Base-by-base conservation (phyloP, 805 yeast species). In the Wickerhamiella domercqiae region DNA sequence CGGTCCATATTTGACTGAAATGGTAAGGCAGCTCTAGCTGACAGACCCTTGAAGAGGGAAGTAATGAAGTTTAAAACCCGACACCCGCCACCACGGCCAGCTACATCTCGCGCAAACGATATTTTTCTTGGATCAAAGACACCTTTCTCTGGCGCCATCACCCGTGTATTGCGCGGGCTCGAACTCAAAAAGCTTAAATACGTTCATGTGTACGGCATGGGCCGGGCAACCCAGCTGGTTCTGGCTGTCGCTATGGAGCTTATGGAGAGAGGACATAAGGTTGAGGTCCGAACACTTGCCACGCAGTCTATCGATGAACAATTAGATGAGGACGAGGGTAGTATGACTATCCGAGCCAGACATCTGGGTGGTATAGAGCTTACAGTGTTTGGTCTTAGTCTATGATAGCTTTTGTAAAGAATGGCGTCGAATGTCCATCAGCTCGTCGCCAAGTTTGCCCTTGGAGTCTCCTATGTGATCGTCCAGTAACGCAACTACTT, bases 271-370 rank as follows among this genome's bases (percentile, higher is more conserved):
- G 64, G 67, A 6, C 61, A 67, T 50, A 61, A 52, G 40, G 71
- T 80, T 6, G 82, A 78, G 9, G 49, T 79, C 1, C 53, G 57
- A 21, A 83, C 94, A 0, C 74, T 68, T 18, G 71, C 77, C 4
- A 65, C 78, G 0, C 68, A 69, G 19, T 84, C 83, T 0, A 51
- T 80, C 19, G 95, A 84, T 55, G 94, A 82, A 55, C 63, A 74
- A 33, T 18, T 46, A 7, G 38, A 43, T 33, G 47, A 43, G 37
- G 54, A 47, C 2, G 54, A 48, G 4, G 62, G 56, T 2, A 51
- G 56, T 15, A 53, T 60, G 1, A 40, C 42, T 0, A 41, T 61
- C 32, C 52, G 51, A 42, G 54, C 59, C 36, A 54, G 75, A 20
- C 47, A 47, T 1, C 53, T 66, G 0, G 60, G 68, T 21, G 67